These are phyloP conservation scores for Corynascus novoguineensis DNA, from an alignment of 495 filamentous ascomycete genomes.

Conservation along the genomic window DNA sequence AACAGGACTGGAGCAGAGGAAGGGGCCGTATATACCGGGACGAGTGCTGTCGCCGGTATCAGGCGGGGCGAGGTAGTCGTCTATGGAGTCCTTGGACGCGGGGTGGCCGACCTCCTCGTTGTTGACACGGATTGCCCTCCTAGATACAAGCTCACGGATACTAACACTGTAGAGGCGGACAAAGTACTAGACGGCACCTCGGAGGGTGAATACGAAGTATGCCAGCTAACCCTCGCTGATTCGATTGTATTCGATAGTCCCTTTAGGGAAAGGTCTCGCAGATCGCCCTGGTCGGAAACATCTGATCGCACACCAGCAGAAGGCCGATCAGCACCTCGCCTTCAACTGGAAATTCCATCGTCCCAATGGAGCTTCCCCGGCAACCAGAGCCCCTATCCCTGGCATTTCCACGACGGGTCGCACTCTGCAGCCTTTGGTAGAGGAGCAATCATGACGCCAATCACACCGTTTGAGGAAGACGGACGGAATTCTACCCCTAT, in stretches of 20 bases:
- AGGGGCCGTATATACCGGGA: constrained; percentile 72
- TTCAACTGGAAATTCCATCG: constrained; percentile 14
- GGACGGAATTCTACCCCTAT: constrained; percentile 14
- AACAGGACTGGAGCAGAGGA: constrained; percentile 74
- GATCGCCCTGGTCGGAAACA: no score
- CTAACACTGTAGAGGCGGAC: constrained; percentile 12
- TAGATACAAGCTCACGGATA: constrained; percentile 24
- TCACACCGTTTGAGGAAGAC: constrained; percentile 27
- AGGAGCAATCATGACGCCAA: constrained; percentile 26
- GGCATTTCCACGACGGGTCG: constrained; percentile 14
- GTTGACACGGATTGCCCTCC: constrained; percentile 48
- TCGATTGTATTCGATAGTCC: constrained; percentile 19
- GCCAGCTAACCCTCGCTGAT: constrained; percentile 2
- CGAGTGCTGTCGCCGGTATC: constrained; percentile 73
- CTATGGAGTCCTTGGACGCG: constrained; percentile 62
- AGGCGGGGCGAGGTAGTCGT: constrained; percentile 59
- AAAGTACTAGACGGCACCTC: not conserved
- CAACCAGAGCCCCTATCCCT: constrained; percentile 20
- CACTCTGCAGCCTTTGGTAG: constrained; percentile 23
- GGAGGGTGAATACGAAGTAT: not conserved
- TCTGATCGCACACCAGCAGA: no score
- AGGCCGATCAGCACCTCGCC: not conserved
- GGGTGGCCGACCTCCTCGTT: constrained; percentile 59
- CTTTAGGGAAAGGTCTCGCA: not conserved
- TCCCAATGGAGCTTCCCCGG: no score